Evolutionary conservation across 805 yeast genomes (phyloP).

Genomic region (Candida glaebosa): DNA sequence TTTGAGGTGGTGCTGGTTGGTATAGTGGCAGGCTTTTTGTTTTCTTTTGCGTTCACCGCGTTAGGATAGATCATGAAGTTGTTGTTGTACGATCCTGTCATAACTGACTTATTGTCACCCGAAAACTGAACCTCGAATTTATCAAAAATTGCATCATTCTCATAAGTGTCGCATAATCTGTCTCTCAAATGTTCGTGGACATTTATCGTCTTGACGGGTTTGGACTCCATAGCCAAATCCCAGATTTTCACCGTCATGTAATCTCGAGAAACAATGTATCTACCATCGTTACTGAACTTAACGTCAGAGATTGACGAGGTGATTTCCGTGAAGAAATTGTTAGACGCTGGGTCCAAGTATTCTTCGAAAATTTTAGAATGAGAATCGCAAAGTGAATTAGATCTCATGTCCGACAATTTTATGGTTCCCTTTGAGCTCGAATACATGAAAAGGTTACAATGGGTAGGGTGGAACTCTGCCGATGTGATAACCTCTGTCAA

Average conservation of each 20-base stretch:
- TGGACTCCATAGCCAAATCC: constrained; percentile 97
- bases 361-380: constrained; percentile 90
- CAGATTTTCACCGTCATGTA: constrained; percentile 96
- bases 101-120: constrained; percentile 86
- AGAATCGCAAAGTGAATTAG: constrained; percentile 87
- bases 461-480: constrained; percentile 92
- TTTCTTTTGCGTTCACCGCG: constrained; percentile 35
- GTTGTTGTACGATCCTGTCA: constrained; percentile 97
- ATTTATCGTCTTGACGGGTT: constrained; percentile 90
- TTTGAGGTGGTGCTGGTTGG: constrained; percentile 1
- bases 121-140: constrained; percentile 95
- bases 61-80: constrained; percentile 96
- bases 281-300: constrained; percentile 86
- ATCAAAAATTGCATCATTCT: constrained; percentile 96
- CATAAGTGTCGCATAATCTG: constrained; percentile 93
- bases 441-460: constrained; percentile 93
- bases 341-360: constrained; percentile 85
- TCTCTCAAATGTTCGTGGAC: constrained; percentile 95
- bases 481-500: constrained; percentile 95
- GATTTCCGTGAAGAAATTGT: constrained; percentile 95
- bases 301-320: constrained; percentile 93
- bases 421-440: constrained; percentile 94
- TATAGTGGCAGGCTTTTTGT: not conserved
- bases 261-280: constrained; percentile 94
- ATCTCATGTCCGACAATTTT: constrained; percentile 94